Evolutionary conservation across 371 early-diverging fungal genomes (phyloP), one percentile per base, ranked within the genome.

Genomic region (Mucor lusitanicus): DNA sequence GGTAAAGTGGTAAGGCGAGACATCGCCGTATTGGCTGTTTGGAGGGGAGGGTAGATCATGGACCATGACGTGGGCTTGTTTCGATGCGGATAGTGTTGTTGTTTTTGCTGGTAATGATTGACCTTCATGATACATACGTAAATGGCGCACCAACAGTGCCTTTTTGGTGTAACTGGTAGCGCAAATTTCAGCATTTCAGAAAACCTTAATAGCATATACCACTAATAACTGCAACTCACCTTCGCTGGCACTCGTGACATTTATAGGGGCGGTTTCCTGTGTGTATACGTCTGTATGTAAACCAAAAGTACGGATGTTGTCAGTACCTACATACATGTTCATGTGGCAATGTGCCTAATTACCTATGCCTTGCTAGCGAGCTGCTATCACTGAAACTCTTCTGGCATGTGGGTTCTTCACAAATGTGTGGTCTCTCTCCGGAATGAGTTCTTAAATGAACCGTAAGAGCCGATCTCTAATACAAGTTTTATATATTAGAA

Each of bases 371-470:
- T 5, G 82, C 82, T 17, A 82, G 68, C 0, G 88, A 87, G 53
- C 87, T 85, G 66, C 88, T 88, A 64, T 89, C 89, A 60, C 87
- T 86, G 73, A 89, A 89, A 13, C 83, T 75, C 62, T 85, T 85
- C 32, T 81, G 76, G 70, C 89, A 89, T n/a, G 79, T 80, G 19
- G 79, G 80, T 17, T 83, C 79, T 70, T 89, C 87, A 66, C 93
- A 92, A 37, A 80, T 70, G 74, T 92, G 93, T 21, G 93, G 93
- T 59, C 88, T 78, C 71, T 92, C 93, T 21, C 93, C 93, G 3
- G 93, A 86, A 75, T 92, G 93, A 1, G 93, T 92, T 61, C 93
- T 85, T 58, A 81, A 72, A 71, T 92, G 93, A 33, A 92, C 92
- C 3, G 88, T 91, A 60, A 92, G 79, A 27, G 93, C 93, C 5